Base-by-base conservation (phyloP, 768 basidiomycete species). In the Brasilioporus rufonigricans region DNA sequence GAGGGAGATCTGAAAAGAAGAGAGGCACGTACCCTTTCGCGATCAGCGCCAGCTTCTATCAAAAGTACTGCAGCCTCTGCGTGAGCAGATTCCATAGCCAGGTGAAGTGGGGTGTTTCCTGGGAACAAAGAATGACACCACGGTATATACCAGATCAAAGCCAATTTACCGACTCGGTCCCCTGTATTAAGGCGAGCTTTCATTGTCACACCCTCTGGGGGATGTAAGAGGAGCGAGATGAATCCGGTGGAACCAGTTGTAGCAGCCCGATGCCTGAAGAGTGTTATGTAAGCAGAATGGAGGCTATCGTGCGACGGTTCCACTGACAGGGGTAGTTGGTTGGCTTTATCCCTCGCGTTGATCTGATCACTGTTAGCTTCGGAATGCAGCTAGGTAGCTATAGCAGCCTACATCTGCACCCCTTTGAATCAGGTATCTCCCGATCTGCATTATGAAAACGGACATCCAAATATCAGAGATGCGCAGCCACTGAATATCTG, bases 61-160 rank as follows among this genome's bases (percentile, higher is more conserved):
- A 99, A 79, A 47, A 89, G 70, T 2, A 93, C 89, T 11, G 96
- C 96, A 16, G 86, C 89, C 67, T 93, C 87, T 14, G 91, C 96
- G 66, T 98, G 91, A 18, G 87, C 96, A 50, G 91, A 93, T 64
- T 99, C 96, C 87, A 99, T 89, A 18, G 96, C 95, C 31, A 99
- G 83, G 77, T 99, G 97, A 35, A 99, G 75, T 2, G 97, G 93
- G 2, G 97, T 98, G 66, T 98, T 97, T 48, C 96, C 95, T 91
- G 65, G 50, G 52, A 62, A 62, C 43, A 46, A 55, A 27, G 53
- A 18, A 36, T 55, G 26, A 59, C 2, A 21, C 26, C 6, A 41
- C 40, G 29, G 31, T n/a, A 38, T 39, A 26, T n/a, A 36, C 36
- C 13, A 26, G 12, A 10, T 12, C 32, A 24, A 48, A 45, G 19